These are phyloP conservation scores for Rubroboletus pulcherrimus DNA, from an alignment of 768 basidiomycete genomes.

Conservation along the genomic window DNA sequence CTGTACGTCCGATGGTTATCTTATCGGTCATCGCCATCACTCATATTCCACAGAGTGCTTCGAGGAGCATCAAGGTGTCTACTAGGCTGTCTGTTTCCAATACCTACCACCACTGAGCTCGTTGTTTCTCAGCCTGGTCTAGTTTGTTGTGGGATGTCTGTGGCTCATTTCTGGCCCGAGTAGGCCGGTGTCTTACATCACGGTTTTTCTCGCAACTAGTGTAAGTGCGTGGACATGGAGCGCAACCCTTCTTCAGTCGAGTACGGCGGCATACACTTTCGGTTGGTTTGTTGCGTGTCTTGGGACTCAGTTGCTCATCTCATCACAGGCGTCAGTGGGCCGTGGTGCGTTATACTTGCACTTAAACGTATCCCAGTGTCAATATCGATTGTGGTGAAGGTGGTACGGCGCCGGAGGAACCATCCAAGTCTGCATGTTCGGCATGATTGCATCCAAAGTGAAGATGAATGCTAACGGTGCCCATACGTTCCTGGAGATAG, in stretches of 20 bases:
- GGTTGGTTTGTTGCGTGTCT: conserved; percentile 17
- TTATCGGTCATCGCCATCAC: not conserved
- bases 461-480: conserved; percentile 59
- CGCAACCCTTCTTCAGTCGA: conserved; percentile 51
- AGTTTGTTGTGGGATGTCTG: conserved; percentile 48
- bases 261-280: conserved; percentile 49
- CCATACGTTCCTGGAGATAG: conserved; percentile 57
- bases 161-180: not conserved
- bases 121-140: conserved; percentile 38
- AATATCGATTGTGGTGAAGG: conserved; percentile 22
- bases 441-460: conserved; percentile 50
- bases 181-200: not conserved
- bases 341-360: conserved; percentile 33
- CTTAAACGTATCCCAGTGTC: not conserved
- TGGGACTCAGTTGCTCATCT: not conserved
- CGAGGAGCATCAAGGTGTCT: conserved; percentile 41
- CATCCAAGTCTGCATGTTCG: conserved; percentile 51
- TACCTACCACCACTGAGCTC: not conserved
- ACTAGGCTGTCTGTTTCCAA: not conserved
- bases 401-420: conserved; percentile 53
- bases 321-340: conserved; percentile 42
- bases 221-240: conserved; percentile 59
- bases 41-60: conserved; percentile 35
- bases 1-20: conserved; percentile 26
- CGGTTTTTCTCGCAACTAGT: conserved; percentile 16